Percentiles rank a stretch among this genome's conserved stretches.
Evolutionary conservation across 1,139 yeast genomes (phyloP).

Genomic region (Kurtzmaniella quercitrusa): DNA sequence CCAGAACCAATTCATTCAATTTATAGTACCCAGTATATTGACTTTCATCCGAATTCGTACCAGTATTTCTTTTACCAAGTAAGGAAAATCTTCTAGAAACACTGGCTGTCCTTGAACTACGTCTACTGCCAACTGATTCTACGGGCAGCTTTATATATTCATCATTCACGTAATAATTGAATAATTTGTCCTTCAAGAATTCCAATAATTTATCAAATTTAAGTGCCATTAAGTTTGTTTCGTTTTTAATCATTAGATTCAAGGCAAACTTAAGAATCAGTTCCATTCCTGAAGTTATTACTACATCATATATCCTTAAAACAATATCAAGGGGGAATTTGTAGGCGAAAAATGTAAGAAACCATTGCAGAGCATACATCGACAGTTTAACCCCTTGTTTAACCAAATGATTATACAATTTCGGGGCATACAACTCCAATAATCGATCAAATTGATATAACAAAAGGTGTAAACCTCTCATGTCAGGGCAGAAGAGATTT

Average conservation of each 20-base stretch:
- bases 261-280: constrained; percentile 77
- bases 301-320: constrained; percentile 75
- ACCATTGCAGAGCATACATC: constrained; percentile 97
- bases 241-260: constrained; percentile 69
- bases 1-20: constrained; percentile 71
- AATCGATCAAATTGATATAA: constrained; percentile 87
- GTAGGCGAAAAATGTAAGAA: constrained; percentile 88
- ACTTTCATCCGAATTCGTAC: not conserved
- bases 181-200: constrained; percentile 74
- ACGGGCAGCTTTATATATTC: constrained; percentile 21
- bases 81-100: constrained; percentile 17
- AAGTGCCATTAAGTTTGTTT: constrained; percentile 51
- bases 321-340: constrained; percentile 85
- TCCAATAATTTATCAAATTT: constrained; percentile 72
- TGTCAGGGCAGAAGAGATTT: constrained; percentile 74
- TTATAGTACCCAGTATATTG: constrained; percentile 40
- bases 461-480: constrained; percentile 87
- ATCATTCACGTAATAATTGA: constrained; percentile 59
- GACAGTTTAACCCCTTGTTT: constrained; percentile 85
- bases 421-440: constrained; percentile 65
- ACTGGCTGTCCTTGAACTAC: constrained; percentile 11
- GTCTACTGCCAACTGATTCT: constrained; percentile 13
- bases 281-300: constrained; percentile 86
- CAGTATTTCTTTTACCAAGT: constrained; percentile 14
- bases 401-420: constrained; percentile 66